Conservation (phyloP, 2,329 filamentous ascomycete species). For the Fonsecaea monophora region DNA sequence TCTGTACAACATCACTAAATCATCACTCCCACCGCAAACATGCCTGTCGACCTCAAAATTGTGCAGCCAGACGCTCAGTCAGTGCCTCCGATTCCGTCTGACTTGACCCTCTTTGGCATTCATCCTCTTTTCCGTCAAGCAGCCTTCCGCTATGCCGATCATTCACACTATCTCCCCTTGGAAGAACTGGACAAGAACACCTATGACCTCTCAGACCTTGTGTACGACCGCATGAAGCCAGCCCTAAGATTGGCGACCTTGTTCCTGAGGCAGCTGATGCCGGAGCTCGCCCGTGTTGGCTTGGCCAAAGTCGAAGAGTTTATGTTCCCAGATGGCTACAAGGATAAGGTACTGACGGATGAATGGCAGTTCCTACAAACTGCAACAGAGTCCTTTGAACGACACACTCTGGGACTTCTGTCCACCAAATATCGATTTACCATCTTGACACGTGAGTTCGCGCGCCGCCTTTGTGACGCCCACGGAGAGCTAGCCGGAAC, state of each 20-base stretch:
- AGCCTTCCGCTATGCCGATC: slow-evolving; percentile 2
- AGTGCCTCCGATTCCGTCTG: not conserved
- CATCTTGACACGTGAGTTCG: not conserved
- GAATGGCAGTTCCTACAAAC: not conserved
- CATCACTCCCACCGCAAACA: not conserved
- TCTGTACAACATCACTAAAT: not conserved
- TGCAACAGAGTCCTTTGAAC: slow-evolving; percentile 4
- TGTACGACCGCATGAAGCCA: slow-evolving; percentile 25
- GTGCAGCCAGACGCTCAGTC: not conserved
- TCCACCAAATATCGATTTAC: slow-evolving; percentile 20
- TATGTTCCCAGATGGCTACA: not conserved
- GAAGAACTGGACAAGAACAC: slow-evolving; percentile 8
- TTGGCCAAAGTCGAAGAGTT: not conserved
- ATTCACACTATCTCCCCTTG: not conserved
- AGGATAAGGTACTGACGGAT: not conserved
- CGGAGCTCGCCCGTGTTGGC: slow-evolving; percentile 14
- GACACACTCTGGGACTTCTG: slow-evolving; percentile 2
- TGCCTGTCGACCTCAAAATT: not conserved
- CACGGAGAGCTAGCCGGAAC: not conserved
- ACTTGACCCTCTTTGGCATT: slow-evolving; percentile 7
- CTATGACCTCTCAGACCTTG: slow-evolving; percentile 2
- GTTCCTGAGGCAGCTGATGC: not conserved
- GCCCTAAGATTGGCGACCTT: slow-evolving; percentile 21
- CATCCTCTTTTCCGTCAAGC: slow-evolving; percentile 15
- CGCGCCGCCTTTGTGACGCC: not conserved